Evolutionary conservation across 2,329 filamentous ascomycete genomes (phyloP).

Genomic region (Dactylella cylindrospora): DNA sequence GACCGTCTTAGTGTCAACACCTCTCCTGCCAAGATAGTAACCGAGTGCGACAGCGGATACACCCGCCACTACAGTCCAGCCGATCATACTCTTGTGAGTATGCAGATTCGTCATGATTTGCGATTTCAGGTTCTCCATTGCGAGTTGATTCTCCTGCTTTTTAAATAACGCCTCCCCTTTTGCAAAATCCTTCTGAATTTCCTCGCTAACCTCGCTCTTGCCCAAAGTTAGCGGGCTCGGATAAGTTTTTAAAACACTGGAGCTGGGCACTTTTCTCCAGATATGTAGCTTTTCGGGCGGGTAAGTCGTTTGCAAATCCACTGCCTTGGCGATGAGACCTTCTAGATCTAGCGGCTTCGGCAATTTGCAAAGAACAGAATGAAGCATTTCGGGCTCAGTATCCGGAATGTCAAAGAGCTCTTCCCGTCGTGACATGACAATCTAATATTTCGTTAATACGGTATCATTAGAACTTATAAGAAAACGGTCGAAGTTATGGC

Average conservation of each 20-base stretch:
- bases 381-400: conserved; percentile 89
- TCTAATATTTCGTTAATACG: conserved; percentile 54
- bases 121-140: conserved; percentile 66
- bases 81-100: conserved; percentile 63
- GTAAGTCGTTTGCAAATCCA: conserved; percentile 63
- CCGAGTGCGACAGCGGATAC: conserved; percentile 58
- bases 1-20: conserved; percentile 28
- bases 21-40: conserved; percentile 59
- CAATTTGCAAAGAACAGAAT: conserved; percentile 82
- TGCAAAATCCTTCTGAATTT: conserved; percentile 52
- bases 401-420: conserved; percentile 82
- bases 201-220: conserved; percentile 56
- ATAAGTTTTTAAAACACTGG: conserved; percentile 84
- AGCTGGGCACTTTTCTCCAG: conserved; percentile 71
- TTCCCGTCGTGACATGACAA: conserved; percentile 74
- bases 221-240: conserved; percentile 57
- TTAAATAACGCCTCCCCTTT: conserved; percentile 70
- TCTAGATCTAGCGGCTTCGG: conserved; percentile 81
- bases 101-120: conserved; percentile 68
- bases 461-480: conserved; percentile 5
- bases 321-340: conserved; percentile 67
- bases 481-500: conserved; percentile 49
- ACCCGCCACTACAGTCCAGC: conserved; percentile 67
- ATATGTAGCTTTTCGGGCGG: conserved; percentile 72
- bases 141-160: conserved; percentile 71